Evolutionary conservation across 768 basidiomycete species (phyloP).

Genomic region (Mycena leptocephala): DNA sequence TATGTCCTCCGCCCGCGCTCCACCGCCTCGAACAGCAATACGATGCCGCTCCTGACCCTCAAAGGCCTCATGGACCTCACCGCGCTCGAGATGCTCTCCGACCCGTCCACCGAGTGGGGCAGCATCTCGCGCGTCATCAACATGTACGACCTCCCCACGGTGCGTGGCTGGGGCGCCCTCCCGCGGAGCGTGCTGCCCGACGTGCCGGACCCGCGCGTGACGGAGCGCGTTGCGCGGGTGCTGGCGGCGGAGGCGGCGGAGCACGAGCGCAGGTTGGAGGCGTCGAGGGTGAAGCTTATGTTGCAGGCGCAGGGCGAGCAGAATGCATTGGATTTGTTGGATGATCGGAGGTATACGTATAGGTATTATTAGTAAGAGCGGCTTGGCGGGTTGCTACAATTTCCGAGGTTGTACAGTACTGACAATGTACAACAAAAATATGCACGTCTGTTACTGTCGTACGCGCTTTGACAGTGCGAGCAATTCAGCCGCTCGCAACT

Average conservation of each 20-base stretch:
- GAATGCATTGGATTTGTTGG: constrained; percentile 22
- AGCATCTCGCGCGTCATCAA: constrained; percentile 3
- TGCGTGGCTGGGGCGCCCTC: background rate
- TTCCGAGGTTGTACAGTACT: too few relatives aligned
- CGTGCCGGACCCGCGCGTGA: background rate
- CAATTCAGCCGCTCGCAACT: too few relatives aligned
- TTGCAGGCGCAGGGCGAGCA: constrained; percentile 9
- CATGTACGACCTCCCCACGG: background rate
- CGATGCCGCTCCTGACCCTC: constrained; percentile 26
- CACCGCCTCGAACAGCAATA: background rate
- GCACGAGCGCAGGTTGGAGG: background rate
- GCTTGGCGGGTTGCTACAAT: too few relatives aligned
- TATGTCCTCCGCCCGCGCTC: constrained; percentile 30
- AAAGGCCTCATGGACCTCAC: constrained; percentile 32
- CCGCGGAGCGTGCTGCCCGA: background rate
- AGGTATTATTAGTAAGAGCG: too few relatives aligned
- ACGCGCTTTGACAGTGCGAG: too few relatives aligned
- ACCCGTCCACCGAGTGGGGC: constrained; percentile 26
- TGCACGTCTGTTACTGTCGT: too few relatives aligned
- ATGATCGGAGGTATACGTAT: background rate
- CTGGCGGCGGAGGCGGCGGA: background rate
- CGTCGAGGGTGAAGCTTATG: background rate
- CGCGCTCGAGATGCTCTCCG: constrained; percentile 24
- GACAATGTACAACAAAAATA: too few relatives aligned
- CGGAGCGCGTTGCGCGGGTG: background rate